A percentile compares a stretch with the other conserved stretches of the same genome.
Conservation (phyloP, 331 rosid species). For the Pyrus hybrid region DNA sequence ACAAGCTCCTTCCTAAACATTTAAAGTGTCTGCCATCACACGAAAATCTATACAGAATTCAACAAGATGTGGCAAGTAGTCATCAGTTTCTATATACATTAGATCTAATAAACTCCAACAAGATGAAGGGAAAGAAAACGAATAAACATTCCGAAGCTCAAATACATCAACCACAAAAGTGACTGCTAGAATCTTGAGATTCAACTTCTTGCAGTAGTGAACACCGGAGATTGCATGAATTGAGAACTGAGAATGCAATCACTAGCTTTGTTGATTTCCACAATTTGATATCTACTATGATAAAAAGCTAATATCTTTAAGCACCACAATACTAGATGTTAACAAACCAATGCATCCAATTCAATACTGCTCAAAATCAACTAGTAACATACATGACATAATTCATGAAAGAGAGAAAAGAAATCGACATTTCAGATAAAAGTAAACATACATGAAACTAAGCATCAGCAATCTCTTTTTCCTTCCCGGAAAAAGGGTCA, state of each 20-base stretch:
- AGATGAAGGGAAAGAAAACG: not conserved
- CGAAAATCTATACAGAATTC: not conserved
- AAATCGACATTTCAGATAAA: not conserved
- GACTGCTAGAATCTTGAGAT: not conserved
- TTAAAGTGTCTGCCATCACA: not conserved
- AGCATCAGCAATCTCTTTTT: conserved; percentile 37
- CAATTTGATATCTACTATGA: not conserved
- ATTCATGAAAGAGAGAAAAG: not conserved
- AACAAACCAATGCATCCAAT: not conserved
- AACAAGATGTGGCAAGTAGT: not conserved
- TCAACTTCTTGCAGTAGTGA: not conserved
- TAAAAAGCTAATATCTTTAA: not conserved
- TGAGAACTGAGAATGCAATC: not conserved
- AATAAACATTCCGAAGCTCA: not conserved
- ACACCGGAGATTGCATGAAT: not conserved
- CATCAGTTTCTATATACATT: not conserved
- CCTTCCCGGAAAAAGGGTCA: conserved; percentile 65
- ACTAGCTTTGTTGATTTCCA: not conserved
- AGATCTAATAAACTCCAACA: not conserved
- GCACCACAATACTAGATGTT: not conserved
- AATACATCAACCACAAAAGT: not conserved
- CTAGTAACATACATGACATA: not conserved
- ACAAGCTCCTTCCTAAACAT: not conserved
- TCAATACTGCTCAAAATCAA: conserved; percentile 1
- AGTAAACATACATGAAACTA: conserved; percentile 30